A percentile compares a stretch with the other conserved stretches of the same genome.
Conservation (phyloP, 1,284 basidiomycete species). For the Marasmius oreades region DNA sequence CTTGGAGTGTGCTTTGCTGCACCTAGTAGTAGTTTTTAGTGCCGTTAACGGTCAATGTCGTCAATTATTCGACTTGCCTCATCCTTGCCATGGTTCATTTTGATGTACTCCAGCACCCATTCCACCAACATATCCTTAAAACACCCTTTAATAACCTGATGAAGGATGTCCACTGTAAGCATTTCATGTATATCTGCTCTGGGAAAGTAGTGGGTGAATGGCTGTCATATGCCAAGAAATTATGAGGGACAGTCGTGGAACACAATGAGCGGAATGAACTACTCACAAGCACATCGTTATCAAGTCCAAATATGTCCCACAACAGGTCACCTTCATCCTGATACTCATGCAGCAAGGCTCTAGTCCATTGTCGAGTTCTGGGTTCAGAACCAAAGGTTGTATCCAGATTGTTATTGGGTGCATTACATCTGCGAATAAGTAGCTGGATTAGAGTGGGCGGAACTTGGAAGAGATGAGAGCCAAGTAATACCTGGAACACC, state of each 20-base stretch:
- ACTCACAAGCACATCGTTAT: not conserved
- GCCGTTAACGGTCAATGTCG: conserved; percentile 29
- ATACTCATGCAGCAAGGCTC: not conserved
- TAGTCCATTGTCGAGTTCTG: not conserved
- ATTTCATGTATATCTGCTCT: conserved; percentile 23
- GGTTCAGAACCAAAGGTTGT: conserved; percentile 2
- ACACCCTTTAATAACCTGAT: conserved; percentile 31
- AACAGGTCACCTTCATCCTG: not conserved
- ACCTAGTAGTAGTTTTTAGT: no score
- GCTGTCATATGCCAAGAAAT: not conserved
- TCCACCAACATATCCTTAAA: conserved; percentile 27
- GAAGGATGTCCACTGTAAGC: conserved; percentile 25
- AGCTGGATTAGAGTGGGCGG: no score
- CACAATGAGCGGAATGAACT: no score
- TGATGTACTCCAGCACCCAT: conserved; percentile 23
- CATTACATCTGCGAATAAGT: not conserved
- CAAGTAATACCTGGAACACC: conserved; percentile 12
- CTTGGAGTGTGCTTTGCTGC: no score
- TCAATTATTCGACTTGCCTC: conserved; percentile 18
- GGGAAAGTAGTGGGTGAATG: conserved; percentile 14
- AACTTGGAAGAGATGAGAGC: no score
- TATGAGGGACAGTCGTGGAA: not conserved
- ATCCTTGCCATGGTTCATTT: conserved; percentile 9
- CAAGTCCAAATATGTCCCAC: not conserved
- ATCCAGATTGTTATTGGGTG: not conserved